Evolutionary conservation across 2,329 filamentous ascomycete species (phyloP).

Genomic region (Fusarium verticillioides): DNA sequence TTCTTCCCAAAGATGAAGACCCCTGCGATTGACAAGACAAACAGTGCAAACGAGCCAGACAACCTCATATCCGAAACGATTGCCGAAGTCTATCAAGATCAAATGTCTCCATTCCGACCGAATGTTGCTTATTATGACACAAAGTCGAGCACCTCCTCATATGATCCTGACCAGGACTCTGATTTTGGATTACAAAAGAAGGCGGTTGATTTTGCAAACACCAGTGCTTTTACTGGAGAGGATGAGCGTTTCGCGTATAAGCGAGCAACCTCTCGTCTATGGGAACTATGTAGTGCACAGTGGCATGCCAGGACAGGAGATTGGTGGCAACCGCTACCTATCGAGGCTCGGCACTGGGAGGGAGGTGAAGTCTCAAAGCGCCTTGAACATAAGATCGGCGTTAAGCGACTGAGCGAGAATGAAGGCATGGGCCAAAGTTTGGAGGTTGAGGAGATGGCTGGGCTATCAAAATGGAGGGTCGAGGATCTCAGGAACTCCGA

Average conservation of each 20-base stretch:
- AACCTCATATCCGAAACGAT: constrained; percentile 59
- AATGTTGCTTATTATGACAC: constrained; percentile 76
- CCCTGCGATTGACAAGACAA: neutral
- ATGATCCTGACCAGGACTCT: constrained; percentile 67
- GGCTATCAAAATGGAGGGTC: constrained; percentile 53
- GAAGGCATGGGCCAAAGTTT: constrained; percentile 51
- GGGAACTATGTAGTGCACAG: constrained; percentile 79
- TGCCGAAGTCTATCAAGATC: constrained; percentile 80
- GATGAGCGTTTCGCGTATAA: constrained; percentile 87
- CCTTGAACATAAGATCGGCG: constrained; percentile 8
- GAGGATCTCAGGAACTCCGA: constrained; percentile 47
- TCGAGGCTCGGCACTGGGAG: constrained; percentile 76
- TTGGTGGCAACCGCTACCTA: constrained; percentile 79
- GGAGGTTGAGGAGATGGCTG: constrained; percentile 52
- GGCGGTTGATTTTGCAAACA: constrained; percentile 73
- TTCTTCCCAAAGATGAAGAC: constrained; percentile 75
- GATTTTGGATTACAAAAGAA: constrained; percentile 59
- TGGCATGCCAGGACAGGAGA: constrained; percentile 74
- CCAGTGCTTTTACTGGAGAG: constrained; percentile 78
- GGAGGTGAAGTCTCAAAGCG: constrained; percentile 46
- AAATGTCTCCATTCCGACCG: constrained; percentile 79
- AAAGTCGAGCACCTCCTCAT: constrained; percentile 57
- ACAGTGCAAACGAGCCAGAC: constrained; percentile 36
- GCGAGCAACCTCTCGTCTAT: constrained; percentile 78
- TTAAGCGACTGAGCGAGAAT: constrained; percentile 12